Evolutionary conservation across 768 basidiomycete genomes (phyloP), one percentile per base, ranked within the genome.

Genomic region (Clavulina sp.): DNA sequence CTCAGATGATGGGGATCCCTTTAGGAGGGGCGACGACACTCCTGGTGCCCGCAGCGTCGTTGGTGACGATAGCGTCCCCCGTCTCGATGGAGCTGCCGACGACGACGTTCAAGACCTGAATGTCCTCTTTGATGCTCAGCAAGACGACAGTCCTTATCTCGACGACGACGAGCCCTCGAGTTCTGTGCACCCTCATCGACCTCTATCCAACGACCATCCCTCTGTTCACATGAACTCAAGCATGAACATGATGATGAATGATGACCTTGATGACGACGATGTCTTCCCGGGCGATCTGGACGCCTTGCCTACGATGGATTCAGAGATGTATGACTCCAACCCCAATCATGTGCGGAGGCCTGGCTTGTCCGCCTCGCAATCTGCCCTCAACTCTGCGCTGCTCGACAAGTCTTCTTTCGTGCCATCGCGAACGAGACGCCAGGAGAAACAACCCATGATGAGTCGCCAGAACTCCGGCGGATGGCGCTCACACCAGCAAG

Each of bases 101-200:
- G 77, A 77, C 57, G 78, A 81, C 41, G 81, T 84, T 64, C 82
- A 82, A 36, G 84, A 85, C 72, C 71, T 86, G 52, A 74, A 77
- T 70, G 68, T 33, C 69, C 68, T 56, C 47, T 40, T 54, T 49
- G 55, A 56, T 41, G 38, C 55, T 5, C 46, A 49, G 23, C 26
- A 57, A 34, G 55, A 56, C 19, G 54, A 52, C 30, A 43, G 34
- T 18, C 54, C 43, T 13, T 46, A 33, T 49, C 32, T 49, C 29
- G 48, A 29, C 48, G 48, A 29, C 28, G 18, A 23, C 29, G 18
- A 49, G 48, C 7, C n/a, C n/a, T 33, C 26, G 24, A 49, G 26
- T 7, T 38, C 34, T 7, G 34, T 33, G 31, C 9, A 33, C 7
- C 16, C 31, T 6, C 48, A 30, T 18, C 9, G 9, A 46, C 43